Conservation (phyloP, 768 basidiomycete species). For the Collybiopsis confluens region DNA sequence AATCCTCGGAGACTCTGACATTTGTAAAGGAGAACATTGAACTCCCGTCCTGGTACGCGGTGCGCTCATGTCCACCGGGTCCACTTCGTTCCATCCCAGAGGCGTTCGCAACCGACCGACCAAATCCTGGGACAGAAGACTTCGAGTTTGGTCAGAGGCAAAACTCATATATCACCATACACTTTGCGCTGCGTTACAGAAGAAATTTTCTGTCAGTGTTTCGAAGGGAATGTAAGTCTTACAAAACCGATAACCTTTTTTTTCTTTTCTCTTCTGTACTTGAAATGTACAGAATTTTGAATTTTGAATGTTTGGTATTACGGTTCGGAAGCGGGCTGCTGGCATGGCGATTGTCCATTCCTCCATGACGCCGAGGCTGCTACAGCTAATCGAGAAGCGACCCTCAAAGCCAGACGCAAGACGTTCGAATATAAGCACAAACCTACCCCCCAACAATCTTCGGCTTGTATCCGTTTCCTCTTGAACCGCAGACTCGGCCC, state of each 20-base stretch:
- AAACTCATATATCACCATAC: slow-evolving; percentile 7
- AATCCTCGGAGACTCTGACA: too few relatives aligned
- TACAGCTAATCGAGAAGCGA: neutral
- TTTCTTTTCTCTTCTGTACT: neutral
- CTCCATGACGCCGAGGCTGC: slow-evolving; percentile 6
- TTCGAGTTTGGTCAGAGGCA: slow-evolving; percentile 6
- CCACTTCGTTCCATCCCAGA: too few relatives aligned
- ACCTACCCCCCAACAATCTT: slow-evolving; percentile 6
- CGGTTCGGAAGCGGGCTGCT: slow-evolving; percentile 8
- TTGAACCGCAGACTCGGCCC: neutral
- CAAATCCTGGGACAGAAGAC: neutral
- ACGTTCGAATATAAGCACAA: slow-evolving; percentile 2
- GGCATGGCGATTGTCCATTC: slow-evolving; percentile 9
- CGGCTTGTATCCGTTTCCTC: neutral
- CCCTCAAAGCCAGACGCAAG: slow-evolving; percentile 6
- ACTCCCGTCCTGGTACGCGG: too few relatives aligned
- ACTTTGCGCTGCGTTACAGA: slow-evolving; percentile 8
- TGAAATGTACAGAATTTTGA: neutral
- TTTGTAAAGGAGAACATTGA: too few relatives aligned
- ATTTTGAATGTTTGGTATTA: slow-evolving; percentile 5
- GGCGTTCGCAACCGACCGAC: too few relatives aligned
- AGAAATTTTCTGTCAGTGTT: neutral
- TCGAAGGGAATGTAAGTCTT: slow-evolving; percentile 4
- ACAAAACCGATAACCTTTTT: neutral
- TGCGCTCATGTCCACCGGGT: too few relatives aligned